A percentile compares a stretch with the other conserved stretches of the same genome.
phyloP scores from a whole-genome alignment of 495 filamentous ascomycete species.

The Venustampulla echinocandica region DNA sequence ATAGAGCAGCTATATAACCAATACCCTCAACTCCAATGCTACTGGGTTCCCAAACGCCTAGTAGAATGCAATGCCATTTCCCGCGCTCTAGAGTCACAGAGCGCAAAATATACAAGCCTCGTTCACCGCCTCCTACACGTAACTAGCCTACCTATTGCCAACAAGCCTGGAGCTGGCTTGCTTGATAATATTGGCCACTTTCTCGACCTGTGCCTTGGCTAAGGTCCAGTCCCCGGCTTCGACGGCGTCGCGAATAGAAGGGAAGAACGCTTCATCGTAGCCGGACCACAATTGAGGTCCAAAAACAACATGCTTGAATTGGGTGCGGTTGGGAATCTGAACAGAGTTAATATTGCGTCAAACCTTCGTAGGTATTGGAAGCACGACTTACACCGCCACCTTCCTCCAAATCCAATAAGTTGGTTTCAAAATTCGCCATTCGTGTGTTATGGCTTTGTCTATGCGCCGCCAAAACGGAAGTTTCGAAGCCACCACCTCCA shows the following conservation, averaged over 20 bases:
- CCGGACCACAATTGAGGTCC: conserved; percentile 74
- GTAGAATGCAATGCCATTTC: no score
- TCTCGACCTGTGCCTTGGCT: conserved; percentile 62
- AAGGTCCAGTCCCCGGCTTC: conserved; percentile 59
- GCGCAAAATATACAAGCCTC: no score
- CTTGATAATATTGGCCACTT: conserved; percentile 58
- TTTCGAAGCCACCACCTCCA: conserved; percentile 55
- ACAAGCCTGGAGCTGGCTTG: conserved; percentile 52
- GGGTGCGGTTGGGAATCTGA: conserved; percentile 77
- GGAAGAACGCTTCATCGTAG: conserved; percentile 71
- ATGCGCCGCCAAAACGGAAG: conserved; percentile 50
- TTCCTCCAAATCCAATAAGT: conserved; percentile 64
- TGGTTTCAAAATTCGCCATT: conserved; percentile 72
- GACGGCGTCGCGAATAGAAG: conserved; percentile 74
- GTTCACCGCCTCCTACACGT: no score
- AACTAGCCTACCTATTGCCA: no score
- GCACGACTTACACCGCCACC: conserved; percentile 58
- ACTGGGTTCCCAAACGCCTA: no score
- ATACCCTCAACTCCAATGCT: no score
- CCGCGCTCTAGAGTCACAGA: no score
- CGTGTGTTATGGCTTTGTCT: conserved; percentile 60
- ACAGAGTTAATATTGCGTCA: conserved; percentile 13
- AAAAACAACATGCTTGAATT: conserved; percentile 91
- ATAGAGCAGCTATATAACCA: no score
- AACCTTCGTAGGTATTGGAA: neutral